These are phyloP conservation scores for Obba rivulosa DNA, from an alignment of 768 basidiomycete genomes.

Conservation along the genomic window DNA sequence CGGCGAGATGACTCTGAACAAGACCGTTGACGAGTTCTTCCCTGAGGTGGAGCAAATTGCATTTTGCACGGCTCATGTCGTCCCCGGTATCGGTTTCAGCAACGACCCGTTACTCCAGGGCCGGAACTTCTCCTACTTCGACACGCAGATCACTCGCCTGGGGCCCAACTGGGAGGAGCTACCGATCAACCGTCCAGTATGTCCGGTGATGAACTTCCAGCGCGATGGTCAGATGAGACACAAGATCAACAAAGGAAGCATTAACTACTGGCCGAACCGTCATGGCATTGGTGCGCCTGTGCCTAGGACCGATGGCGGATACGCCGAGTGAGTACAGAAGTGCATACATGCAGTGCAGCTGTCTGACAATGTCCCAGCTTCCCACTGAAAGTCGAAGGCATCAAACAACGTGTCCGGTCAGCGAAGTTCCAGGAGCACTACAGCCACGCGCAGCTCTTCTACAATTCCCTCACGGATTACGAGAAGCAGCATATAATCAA, in stretches of 20 bases:
- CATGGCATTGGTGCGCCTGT: slow-evolving; percentile 44
- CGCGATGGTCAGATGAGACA: slow-evolving; percentile 57
- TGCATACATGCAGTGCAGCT: slow-evolving; percentile 3
- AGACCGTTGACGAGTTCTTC: slow-evolving; percentile 71
- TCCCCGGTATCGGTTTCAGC: slow-evolving; percentile 66
- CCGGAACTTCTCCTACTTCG: slow-evolving; percentile 83
- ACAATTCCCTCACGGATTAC: slow-evolving; percentile 65
- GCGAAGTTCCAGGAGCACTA: slow-evolving; percentile 79
- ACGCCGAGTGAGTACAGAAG: slow-evolving; percentile 39
- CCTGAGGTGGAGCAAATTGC: slow-evolving; percentile 86
- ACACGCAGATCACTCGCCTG: slow-evolving; percentile 77
- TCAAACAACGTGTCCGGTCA: slow-evolving; percentile 59
- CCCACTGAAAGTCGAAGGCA: slow-evolving; percentile 44
- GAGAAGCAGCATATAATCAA: slow-evolving; percentile 70
- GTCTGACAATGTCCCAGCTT: slow-evolving; percentile 30
- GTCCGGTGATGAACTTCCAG: slow-evolving; percentile 67
- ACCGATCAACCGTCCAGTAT: slow-evolving; percentile 79
- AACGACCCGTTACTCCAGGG: slow-evolving; percentile 81
- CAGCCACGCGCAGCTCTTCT: slow-evolving; percentile 74
- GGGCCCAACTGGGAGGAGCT: slow-evolving; percentile 79
- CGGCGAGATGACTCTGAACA: slow-evolving; percentile 66
- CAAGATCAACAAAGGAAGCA: slow-evolving; percentile 47
- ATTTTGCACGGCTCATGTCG: slow-evolving; percentile 66
- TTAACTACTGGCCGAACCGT: slow-evolving; percentile 87
- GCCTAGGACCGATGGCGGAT: slow-evolving; percentile 48